A percentile compares a stretch with the other conserved stretches of the same genome.
These are phyloP conservation scores for Reutealis trisperma DNA, from an alignment of 345 rosid species.

Conservation along the genomic window DNA sequence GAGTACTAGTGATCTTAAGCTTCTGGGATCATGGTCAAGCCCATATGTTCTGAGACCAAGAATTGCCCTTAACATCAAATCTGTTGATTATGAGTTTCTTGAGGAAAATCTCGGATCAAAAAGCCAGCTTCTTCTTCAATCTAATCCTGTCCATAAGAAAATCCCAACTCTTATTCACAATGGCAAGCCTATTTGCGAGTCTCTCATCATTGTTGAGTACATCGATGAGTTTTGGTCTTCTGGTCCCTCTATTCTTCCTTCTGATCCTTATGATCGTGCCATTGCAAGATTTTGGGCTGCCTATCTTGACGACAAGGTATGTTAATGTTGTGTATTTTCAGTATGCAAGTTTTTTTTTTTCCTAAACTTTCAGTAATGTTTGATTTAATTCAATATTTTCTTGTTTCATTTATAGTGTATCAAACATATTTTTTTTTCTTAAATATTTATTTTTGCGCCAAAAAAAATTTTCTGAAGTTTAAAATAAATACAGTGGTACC, in stretches of 20 bases:
- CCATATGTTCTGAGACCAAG: slow-evolving; percentile 72
- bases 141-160: slow-evolving; percentile 80
- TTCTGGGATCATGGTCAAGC: slow-evolving; percentile 81
- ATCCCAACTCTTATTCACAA: slow-evolving; percentile 73
- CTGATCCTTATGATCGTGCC: slow-evolving; percentile 67
- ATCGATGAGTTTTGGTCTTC: slow-evolving; percentile 70
- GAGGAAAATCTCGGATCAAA: slow-evolving; percentile 52
- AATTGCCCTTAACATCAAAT: slow-evolving; percentile 71
- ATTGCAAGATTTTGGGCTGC: slow-evolving; percentile 74
- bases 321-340: not conserved
- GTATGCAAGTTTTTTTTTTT: too few species aligned
- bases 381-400: too few species aligned
- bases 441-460: too few species aligned
- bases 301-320: slow-evolving; percentile 69
- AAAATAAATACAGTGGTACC: slow-evolving; percentile 50
- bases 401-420: too few species aligned
- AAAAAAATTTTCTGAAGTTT: too few species aligned
- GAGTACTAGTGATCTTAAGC: slow-evolving; percentile 33
- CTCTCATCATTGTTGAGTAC: slow-evolving; percentile 66
- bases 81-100: slow-evolving; percentile 54
- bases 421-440: too few species aligned
- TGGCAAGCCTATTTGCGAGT: slow-evolving; percentile 59
- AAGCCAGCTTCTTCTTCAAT: slow-evolving; percentile 64
- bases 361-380: too few species aligned
- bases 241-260: slow-evolving; percentile 63